Base-by-base conservation (phyloP, 257 asterid species). In the Nicotiana sylvestris region DNA sequence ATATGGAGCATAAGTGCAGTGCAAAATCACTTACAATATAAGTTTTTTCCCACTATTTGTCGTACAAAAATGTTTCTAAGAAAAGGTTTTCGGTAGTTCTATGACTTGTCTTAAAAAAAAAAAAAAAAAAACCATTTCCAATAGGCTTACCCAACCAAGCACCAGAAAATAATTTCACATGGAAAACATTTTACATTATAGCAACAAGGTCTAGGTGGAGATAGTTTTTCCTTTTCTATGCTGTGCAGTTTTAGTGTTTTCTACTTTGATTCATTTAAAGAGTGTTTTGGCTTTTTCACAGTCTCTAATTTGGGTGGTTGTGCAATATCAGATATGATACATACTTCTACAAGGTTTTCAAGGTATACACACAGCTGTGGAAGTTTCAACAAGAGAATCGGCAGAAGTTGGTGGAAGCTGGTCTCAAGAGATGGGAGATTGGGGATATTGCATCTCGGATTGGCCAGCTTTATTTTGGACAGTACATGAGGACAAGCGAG, bases 401-500 rank as follows among this genome's bases (percentile, higher is more conserved):
- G 78, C 98, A 96, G 81, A 94, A 94, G 86, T 84, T 96, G 90
- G 99, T 96, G 80, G 99, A 96, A 82, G 94, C 93, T 69, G 99
- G 99, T 77, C 78, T 96, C 29, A 96, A 94, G 88, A 90, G 99
- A 91, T 96, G 99, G 99, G 99, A 96, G 93, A 96, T 96, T 82
- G 99, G 99, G 82, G 99, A 94, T 72, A 96, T 96, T 85, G 99
- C 99, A 62, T 96, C 99, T 67, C 87, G 99, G 65, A 96, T 96
- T 84, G 99, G 97, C 57, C 99, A 96, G 88, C 98, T 96, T 80
- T 96, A 96, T 83, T 96, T 96, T 80, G 99, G 99, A 30, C 99
- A 96, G 89, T 96, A 96, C 87, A 96, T 96, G 99, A 91, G 97
- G 92, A 94, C 99, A n/a, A 92, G 98, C 57, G 98, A 96, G 84